Evolutionary conservation across 129 eudicot genomes (phyloP).

Genomic region (Artemisia annua): DNA sequence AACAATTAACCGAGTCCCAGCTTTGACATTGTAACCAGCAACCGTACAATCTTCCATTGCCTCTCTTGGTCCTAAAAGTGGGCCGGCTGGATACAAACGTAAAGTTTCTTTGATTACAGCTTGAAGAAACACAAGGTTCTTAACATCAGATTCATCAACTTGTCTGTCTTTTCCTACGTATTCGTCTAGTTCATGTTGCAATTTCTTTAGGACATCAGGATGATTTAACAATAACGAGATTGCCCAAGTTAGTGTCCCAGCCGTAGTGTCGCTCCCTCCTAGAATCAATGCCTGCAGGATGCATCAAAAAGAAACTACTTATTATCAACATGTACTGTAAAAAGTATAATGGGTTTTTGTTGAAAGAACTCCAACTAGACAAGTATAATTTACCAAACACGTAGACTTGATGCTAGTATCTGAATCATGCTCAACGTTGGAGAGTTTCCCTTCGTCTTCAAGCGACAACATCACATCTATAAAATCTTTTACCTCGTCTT

Average conservation of each 20-base stretch:
- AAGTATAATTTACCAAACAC: slow-evolving; percentile 27
- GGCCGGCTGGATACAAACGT: slow-evolving; percentile 34
- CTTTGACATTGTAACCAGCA: slow-evolving; percentile 35
- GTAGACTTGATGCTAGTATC: slow-evolving; percentile 33
- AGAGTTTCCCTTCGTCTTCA: slow-evolving; percentile 18
- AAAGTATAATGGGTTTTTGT: too few species aligned
- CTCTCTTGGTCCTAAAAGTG: slow-evolving; percentile 23
- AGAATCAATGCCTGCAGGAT: background rate
- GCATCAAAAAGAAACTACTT: too few species aligned
- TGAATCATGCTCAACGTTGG: slow-evolving; percentile 12
- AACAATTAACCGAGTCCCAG: slow-evolving; percentile 30
- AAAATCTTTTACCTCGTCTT: slow-evolving; percentile 23
- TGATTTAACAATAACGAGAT: slow-evolving; percentile 35
- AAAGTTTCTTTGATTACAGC: slow-evolving; percentile 39
- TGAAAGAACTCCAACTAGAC: too few species aligned
- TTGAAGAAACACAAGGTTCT: slow-evolving; percentile 27
- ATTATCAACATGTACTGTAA: too few species aligned
- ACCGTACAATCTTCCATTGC: slow-evolving; percentile 21
- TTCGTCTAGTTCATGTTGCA: slow-evolving; percentile 31
- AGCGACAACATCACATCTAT: slow-evolving; percentile 35
- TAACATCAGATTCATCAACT: slow-evolving; percentile 35
- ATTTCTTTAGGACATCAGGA: slow-evolving; percentile 8
- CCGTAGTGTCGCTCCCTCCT: slow-evolving; percentile 30
- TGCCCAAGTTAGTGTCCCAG: slow-evolving; percentile 37
- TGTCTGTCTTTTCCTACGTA: slow-evolving; percentile 32